Base-by-base conservation (phyloP, 106 monocot species). In the Dioscorea zingiberensis region DNA sequence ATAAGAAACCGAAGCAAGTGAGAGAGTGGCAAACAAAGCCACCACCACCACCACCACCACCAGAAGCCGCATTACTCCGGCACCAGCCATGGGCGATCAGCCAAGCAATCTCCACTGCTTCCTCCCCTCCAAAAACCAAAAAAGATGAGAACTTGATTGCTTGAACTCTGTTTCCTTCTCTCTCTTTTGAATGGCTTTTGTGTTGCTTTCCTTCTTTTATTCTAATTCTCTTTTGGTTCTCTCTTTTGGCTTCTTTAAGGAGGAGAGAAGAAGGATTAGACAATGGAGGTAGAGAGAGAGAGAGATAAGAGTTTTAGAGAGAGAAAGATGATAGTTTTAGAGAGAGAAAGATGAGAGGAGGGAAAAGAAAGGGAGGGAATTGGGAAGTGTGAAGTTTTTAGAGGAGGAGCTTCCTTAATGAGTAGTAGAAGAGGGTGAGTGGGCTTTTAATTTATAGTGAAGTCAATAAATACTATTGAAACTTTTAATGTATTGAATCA, bases 201-300 rank as follows among this genome's bases (percentile, higher is more conserved):
- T n/a, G n/a, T n/a, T n/a, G n/a, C n/a, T 51, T 47, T 48, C 10
- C 30, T 12, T 22, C 47, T 64, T 64, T 64, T 64, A 1, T 64
- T 62, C 25, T 13, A 27, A 3, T 38, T 44, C 27, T 62, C 22
- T 62, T 18, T 44, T 10, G 17, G 3, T 62, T 22, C 7, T 64
- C 11, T 21, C 2, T 19, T 48, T 64, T 18, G 29, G 9, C 25
- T 32, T 9, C 27, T n/a, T n/a, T n/a, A n/a, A n/a, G n/a, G n/a
- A n/a, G n/a, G n/a, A n/a, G n/a, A n/a, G 15, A 27, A 29, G 14
- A 27, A 21, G 15, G 27, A 28, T 7, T 25, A 27, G 7, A 9
- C 13, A 3, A 17, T 28, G 13, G 59, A 2, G 27, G 59, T 17
- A 59, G 59, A 27, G 28, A 25, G 13, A 59, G 28, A 59, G 15